Conservation (phyloP, 768 basidiomycete species). For the Lactarius vividus region DNA sequence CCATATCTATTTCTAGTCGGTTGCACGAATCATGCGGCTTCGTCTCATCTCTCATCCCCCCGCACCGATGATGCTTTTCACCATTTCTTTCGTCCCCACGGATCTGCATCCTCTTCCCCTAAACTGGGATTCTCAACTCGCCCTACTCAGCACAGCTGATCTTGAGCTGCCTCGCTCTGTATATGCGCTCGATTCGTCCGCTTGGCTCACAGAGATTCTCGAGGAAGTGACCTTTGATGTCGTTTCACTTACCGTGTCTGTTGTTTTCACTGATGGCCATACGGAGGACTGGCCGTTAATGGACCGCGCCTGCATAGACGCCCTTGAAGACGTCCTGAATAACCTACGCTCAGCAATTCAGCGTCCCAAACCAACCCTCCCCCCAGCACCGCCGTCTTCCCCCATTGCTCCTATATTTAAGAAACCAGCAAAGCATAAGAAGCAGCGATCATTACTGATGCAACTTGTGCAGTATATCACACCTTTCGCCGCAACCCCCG, state of each 20-base stretch:
- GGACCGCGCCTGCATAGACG: constrained; percentile 40
- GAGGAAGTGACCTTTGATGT: constrained; percentile 65
- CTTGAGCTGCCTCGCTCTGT: constrained; percentile 51
- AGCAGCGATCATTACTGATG: constrained; percentile 68
- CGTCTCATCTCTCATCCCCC: constrained; percentile 46
- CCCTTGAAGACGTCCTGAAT: constrained; percentile 49
- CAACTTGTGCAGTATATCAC: constrained; percentile 57
- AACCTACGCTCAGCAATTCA: constrained; percentile 52
- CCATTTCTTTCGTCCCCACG: constrained; percentile 48
- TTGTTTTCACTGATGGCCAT: constrained; percentile 57
- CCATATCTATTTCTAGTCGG: constrained; percentile 17
- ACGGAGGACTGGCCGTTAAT: constrained; percentile 48
- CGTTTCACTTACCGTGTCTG: constrained; percentile 43
- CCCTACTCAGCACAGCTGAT: constrained; percentile 48
- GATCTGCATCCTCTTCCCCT: constrained; percentile 44
- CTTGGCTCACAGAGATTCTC: constrained; percentile 53
- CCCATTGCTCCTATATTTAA: constrained; percentile 31
- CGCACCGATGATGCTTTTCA: constrained; percentile 57
- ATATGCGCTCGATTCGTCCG: constrained; percentile 60
- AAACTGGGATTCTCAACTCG: constrained; percentile 56
- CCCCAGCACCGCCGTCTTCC: constrained; percentile 19
- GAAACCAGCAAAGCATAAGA: constrained; percentile 56
- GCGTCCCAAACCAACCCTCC: constrained; percentile 36
- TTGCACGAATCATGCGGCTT: constrained; percentile 49
- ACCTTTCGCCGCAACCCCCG: constrained; percentile 5